Evolutionary conservation across 140 eudicot species (phyloP).

Genomic region (Cichorium intybus): DNA sequence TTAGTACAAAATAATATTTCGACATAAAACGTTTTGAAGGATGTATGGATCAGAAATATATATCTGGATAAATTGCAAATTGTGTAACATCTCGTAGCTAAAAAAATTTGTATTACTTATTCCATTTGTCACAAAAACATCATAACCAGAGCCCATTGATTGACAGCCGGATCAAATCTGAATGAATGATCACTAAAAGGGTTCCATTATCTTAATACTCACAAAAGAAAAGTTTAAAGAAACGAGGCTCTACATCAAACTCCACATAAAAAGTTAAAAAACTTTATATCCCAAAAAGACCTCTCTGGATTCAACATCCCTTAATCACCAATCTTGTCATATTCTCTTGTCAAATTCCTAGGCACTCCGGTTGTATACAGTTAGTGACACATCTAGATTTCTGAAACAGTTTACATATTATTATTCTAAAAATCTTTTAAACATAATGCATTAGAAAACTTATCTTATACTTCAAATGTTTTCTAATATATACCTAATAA

Average conservation of each 20-base stretch:
- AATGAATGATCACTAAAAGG: not conserved
- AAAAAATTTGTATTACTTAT: too few relatives aligned
- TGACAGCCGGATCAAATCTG: too few relatives aligned
- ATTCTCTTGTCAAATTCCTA: slow-evolving; percentile 10
- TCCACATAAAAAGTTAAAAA: slow-evolving; percentile 18
- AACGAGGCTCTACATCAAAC: not conserved
- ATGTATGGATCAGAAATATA: too few relatives aligned
- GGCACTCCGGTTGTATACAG: slow-evolving; percentile 1
- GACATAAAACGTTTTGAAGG: too few relatives aligned
- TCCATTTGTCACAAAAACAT: too few relatives aligned
- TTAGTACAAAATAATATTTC: too few relatives aligned
- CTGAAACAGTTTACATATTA: not conserved
- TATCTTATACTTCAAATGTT: too few relatives aligned
- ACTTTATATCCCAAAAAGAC: slow-evolving; percentile 10
- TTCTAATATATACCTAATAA: not conserved
- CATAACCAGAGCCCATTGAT: too few relatives aligned
- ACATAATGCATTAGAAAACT: not conserved
- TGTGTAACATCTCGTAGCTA: too few relatives aligned
- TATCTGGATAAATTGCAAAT: too few relatives aligned
- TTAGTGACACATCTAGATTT: not conserved
- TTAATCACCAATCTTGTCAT: slow-evolving; percentile 27
- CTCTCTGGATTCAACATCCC: slow-evolving; percentile 13
- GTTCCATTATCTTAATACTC: not conserved
- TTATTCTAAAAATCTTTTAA: not conserved
- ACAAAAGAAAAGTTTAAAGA: not conserved